These are phyloP conservation scores for Hirsutella minnesotensis DNA, from an alignment of 2,329 filamentous ascomycete genomes.

Conservation along the genomic window DNA sequence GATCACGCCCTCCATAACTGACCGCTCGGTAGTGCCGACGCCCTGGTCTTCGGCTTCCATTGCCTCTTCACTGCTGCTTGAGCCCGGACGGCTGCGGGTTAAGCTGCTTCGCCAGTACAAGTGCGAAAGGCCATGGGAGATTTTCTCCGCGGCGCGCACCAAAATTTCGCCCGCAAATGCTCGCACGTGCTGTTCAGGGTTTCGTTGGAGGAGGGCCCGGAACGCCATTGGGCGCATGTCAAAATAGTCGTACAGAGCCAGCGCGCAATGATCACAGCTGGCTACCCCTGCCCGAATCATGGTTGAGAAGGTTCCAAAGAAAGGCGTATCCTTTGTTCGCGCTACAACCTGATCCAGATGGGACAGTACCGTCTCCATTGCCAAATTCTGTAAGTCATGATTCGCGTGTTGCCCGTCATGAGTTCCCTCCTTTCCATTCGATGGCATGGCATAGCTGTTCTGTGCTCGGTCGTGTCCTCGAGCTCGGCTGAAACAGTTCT, in stretches of 20 bases:
- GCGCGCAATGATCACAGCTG: slow-evolving; percentile 39
- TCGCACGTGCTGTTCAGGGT: slow-evolving; percentile 44
- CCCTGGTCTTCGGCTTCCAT: slow-evolving; percentile 16
- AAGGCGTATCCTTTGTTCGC: slow-evolving; percentile 55
- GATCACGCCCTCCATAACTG: slow-evolving; percentile 24
- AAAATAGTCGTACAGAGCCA: slow-evolving; percentile 52
- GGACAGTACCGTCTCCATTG: slow-evolving; percentile 43
- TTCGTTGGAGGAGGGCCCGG: slow-evolving; percentile 53
- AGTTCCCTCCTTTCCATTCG: not conserved
- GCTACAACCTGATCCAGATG: slow-evolving; percentile 69
- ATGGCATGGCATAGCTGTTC: not conserved
- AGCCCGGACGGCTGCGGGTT: not conserved
- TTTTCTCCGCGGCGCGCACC: slow-evolving; percentile 35
- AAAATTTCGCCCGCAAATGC: slow-evolving; percentile 38
- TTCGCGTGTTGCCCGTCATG: not conserved
- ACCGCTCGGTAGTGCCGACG: not conserved
- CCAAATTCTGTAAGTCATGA: slow-evolving; percentile 29
- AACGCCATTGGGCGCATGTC: slow-evolving; percentile 40
- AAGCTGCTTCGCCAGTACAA: slow-evolving; percentile 27
- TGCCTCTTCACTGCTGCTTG: slow-evolving; percentile 10
- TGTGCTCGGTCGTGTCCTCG: slow-evolving; percentile 29
- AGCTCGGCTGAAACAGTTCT: slow-evolving; percentile 46
- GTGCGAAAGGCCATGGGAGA: slow-evolving; percentile 35
- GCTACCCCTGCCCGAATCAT: slow-evolving; percentile 36
- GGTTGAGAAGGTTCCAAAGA: slow-evolving; percentile 44